phyloP scores from a whole-genome alignment of 768 basidiomycete species.

The Roridomyces roridus region DNA sequence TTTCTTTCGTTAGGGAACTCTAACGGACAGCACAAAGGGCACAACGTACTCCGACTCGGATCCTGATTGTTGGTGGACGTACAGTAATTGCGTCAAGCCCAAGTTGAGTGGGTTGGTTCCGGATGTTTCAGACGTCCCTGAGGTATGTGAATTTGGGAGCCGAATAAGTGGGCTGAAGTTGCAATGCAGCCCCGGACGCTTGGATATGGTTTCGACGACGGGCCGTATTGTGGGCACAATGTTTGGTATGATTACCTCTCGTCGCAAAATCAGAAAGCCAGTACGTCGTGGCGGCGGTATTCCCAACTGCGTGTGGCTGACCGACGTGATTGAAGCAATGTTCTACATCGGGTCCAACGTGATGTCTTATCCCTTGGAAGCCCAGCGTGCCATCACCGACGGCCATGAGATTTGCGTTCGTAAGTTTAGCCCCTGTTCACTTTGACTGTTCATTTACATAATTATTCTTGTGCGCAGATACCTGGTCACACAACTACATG shows the following conservation, averaged over 20 bases:
- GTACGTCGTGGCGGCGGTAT: constrained; percentile 42
- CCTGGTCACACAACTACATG: constrained; percentile 66
- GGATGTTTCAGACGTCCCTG: constrained; percentile 55
- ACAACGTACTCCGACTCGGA: constrained; percentile 6
- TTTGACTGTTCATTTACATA: neutral
- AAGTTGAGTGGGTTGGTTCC: constrained; percentile 48
- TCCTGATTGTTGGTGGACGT: constrained; percentile 47
- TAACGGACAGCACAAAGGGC: neutral
- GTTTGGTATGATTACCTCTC: constrained; percentile 61
- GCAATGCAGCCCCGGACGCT: constrained; percentile 57
- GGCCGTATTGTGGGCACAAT: constrained; percentile 69
- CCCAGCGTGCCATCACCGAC: constrained; percentile 56
- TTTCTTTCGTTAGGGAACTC: neutral
- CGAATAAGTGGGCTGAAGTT: too few species aligned
- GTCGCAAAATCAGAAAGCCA: constrained; percentile 63
- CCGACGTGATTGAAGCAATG: constrained; percentile 46
- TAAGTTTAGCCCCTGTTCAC: constrained; percentile 42
- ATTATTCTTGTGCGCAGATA: constrained; percentile 37
- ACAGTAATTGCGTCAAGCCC: constrained; percentile 49
- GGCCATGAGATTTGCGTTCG: constrained; percentile 66
- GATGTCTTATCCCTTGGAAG: constrained; percentile 59
- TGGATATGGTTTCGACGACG: constrained; percentile 69
- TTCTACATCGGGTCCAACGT: constrained; percentile 68
- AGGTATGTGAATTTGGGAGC: too few species aligned
- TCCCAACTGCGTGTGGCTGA: too few species aligned